Base-by-base conservation (phyloP, 1,284 basidiomycete species). In the Ustilago crameri region DNA sequence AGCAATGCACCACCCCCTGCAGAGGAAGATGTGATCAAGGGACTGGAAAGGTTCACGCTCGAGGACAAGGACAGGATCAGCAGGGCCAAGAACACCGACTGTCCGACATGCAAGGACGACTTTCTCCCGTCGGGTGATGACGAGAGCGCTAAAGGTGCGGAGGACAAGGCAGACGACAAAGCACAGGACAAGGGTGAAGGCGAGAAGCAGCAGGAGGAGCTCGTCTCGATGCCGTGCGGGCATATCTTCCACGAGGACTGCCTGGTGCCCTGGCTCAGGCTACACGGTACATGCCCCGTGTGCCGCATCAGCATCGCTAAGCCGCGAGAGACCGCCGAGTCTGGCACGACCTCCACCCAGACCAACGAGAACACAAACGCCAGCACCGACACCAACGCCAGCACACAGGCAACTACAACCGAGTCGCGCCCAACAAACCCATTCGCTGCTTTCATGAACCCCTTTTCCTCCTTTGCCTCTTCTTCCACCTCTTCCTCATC, bases 161-260 rank as follows among this genome's bases (percentile, higher is more conserved):
- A 45, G 18, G 37, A 34, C 5, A 38, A 56, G 5, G 44, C 22
- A 10, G 20, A 41, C 3, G 42, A 35, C 9, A 34, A 38, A 2
- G 26, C 38, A 12, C n/a, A n/a, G n/a, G n/a, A n/a, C n/a, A n/a
- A n/a, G n/a, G 60, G 60, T 18, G 51, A 18, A n/a, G 59, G 56
- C 8, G 76, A 68, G 9, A 37, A 50, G n/a, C 76, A 75, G 56
- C 70, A 76, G 46, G 49, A 75, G 15, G 67, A 73, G 26, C 59
- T 80, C 4, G 57, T 77, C 20, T 45, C 65, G 38, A 71, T 80
- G 70, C 78, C 78, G 8, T 80, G 78, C 51, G 42, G 27, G 27
- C 78, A 80, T 46, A 53, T 78, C 22, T 78, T 75, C 61, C 78
- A 80, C 43, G 63, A 71, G 12, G 75, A 75, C 52, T 80, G 78